These are phyloP conservation scores for Polymyxa betae DNA, from an alignment of 208 protist genomes.

Conservation along the genomic window DNA sequence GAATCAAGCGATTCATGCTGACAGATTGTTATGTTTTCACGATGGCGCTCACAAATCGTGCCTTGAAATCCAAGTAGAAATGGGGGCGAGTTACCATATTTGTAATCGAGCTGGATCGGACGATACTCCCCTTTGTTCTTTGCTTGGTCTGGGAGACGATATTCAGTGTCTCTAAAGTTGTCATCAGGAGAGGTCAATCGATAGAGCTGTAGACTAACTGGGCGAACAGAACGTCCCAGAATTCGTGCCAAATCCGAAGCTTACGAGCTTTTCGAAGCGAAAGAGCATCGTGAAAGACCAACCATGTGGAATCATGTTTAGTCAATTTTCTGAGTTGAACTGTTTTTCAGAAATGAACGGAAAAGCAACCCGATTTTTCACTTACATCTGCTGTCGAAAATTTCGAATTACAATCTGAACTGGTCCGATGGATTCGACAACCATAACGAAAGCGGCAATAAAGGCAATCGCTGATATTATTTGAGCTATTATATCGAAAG, in stretches of 20 bases:
- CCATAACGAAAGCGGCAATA: background rate
- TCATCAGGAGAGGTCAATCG: background rate
- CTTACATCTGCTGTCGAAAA: conserved; percentile 23
- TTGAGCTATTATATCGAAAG: background rate
- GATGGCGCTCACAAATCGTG: background rate
- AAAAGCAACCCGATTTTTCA: background rate
- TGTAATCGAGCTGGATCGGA: conserved; percentile 31
- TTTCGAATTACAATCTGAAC: background rate
- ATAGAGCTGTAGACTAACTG: background rate
- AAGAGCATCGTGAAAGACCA: background rate
- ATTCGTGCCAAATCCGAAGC: conserved; percentile 50
- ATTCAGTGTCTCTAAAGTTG: conserved; percentile 25
- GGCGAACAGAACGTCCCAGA: conserved; percentile 51
- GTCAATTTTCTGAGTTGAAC: background rate
- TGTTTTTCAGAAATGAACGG: background rate
- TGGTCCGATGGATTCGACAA: background rate
- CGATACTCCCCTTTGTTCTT: background rate
- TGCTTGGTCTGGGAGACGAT: background rate
- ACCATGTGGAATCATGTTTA: background rate
- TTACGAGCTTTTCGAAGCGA: conserved; percentile 25
- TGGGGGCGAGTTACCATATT: conserved; percentile 22
- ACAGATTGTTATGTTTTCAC: conserved; percentile 6
- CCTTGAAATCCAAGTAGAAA: background rate
- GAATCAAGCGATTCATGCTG: background rate
- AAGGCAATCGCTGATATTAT: background rate